Evolutionary conservation across 2,329 filamentous ascomycete genomes (phyloP), one percentile per base, ranked within the genome.

Genomic region (Talaromyces sp.): DNA sequence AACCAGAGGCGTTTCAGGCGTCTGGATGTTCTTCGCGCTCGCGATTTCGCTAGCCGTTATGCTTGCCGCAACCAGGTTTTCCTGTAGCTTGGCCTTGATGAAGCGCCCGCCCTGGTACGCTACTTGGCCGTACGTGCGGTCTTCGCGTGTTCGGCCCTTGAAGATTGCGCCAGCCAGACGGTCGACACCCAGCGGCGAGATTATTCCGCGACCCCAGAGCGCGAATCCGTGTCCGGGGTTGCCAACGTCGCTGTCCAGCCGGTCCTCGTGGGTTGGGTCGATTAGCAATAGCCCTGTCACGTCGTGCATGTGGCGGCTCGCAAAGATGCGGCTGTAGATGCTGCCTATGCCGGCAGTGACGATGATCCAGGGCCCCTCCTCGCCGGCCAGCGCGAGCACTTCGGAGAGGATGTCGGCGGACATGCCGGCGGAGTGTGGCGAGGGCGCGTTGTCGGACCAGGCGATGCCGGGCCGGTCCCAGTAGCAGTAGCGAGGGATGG

Each of bases 341-440:
- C 90, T 91, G 12, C 94, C 95, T 59, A 96, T 85, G 31, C 94
- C 94, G 4, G 92, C 90, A 53, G 91, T 92, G 40, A 92, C 89
- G 5, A 97, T 81, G 31, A 99, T 83, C 89, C 91, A 99, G 0
- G 95, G 94, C 0, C 94, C 93, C 55, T 87, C 82, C 77, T 98
- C 95, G 30, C 89, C 92, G 3, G 90, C 87, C 47, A 86, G 82
- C 1, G 89, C 88, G 5, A 99, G 83, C 2, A 92, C 91, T 78
- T 98, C 93, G 51, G 91, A 93, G 30, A 98, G 81, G 0, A 88
- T 91, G 70, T 96, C 92, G 5, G 91, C 88, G n/a, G 90, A 89
- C 85, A 97, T 96, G 51, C 93, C 92, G 4, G 92, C 94, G 5
- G 91, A 96, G 68, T 96, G 88, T 0, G 95, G 95, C 5, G 93